Evolutionary conservation across 805 yeast genomes (phyloP).

Genomic region (Metschnikowia cubensis): DNA sequence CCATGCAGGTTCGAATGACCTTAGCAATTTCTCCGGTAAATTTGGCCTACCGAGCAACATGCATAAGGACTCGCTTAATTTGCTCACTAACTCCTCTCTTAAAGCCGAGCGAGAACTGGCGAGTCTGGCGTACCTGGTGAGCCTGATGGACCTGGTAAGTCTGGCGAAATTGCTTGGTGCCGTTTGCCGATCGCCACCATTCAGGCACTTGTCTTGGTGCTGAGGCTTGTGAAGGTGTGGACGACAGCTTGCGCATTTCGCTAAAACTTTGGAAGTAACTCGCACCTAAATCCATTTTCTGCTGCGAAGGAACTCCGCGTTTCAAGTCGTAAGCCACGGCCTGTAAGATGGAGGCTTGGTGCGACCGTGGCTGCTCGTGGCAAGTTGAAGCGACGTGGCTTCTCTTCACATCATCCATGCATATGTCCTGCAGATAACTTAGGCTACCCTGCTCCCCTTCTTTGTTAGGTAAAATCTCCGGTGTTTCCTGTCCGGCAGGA

Average conservation of each 20-base stretch:
- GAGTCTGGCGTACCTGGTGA: neutral
- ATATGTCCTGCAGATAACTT: neutral
- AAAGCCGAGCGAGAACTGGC: neutral
- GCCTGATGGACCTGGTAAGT: neutral
- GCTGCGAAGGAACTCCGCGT: slow-evolving; percentile 4
- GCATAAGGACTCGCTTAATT: neutral
- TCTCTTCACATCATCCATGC: neutral
- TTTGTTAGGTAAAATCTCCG: neutral
- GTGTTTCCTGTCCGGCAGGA: neutral
- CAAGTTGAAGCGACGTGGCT: neutral
- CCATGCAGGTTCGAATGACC: slow-evolving; percentile 1
- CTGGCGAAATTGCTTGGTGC: too few species aligned
- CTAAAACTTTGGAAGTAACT: neutral
- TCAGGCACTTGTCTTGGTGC: too few species aligned
- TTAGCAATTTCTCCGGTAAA: neutral
- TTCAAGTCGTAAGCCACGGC: slow-evolving; percentile 2
- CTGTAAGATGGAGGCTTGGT: neutral
- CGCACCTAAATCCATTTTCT: slow-evolving; percentile 3
- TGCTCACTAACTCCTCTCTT: neutral
- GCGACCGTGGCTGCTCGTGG: neutral
- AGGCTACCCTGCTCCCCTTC: neutral
- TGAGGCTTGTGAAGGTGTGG: neutral
- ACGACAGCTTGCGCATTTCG: neutral
- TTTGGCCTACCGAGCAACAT: neutral
- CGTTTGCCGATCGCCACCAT: neutral